A percentile compares a stretch with the other conserved stretches of the same genome.
phyloP scores from a whole-genome alignment of 1,139 yeast genomes.

The Kodamaea suecica region DNA sequence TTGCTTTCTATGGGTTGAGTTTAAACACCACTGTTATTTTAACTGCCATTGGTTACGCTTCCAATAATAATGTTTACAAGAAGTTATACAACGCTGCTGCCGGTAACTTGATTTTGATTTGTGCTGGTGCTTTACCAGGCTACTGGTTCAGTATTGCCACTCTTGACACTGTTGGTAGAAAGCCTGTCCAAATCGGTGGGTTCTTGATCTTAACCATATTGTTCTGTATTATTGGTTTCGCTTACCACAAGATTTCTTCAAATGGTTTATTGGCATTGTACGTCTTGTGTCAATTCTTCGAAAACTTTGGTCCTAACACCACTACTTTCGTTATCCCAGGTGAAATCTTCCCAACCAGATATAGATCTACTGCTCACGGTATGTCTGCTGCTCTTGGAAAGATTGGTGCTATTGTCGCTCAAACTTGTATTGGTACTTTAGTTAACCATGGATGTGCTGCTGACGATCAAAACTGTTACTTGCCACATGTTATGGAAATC shows the following conservation, averaged over 20 bases:
- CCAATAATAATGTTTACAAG: conserved; percentile 56
- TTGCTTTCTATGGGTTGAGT: conserved; percentile 88
- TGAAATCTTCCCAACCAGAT: conserved; percentile 94
- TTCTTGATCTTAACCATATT: conserved; percentile 64
- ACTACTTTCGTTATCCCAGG: conserved; percentile 96
- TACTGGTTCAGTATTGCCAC: conserved; percentile 80
- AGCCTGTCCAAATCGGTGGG: conserved; percentile 71
- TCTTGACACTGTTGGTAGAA: conserved; percentile 75
- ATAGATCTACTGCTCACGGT: conserved; percentile 98
- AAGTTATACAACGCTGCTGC: conserved; percentile 73
- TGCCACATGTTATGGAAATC: conserved; percentile 88
- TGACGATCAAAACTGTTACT: conserved; percentile 62
- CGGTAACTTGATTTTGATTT: conserved; percentile 80
- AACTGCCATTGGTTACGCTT: conserved; percentile 70
- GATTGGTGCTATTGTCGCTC: conserved; percentile 94
- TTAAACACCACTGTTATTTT: conserved; percentile 76
- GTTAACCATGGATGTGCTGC: conserved; percentile 70
- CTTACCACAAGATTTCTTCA: conserved; percentile 59
- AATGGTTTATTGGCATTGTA: conserved; percentile 71
- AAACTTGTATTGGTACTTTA: conserved; percentile 82
- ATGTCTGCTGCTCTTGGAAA: conserved; percentile 94
- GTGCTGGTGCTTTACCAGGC: conserved; percentile 91
- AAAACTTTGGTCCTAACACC: conserved; percentile 90
- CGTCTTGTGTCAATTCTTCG: conserved; percentile 76
- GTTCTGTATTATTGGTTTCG: conserved; percentile 75